phyloP scores from a whole-genome alignment of 2,329 filamentous ascomycete genomes.

The Fusarium sulawesiense region DNA sequence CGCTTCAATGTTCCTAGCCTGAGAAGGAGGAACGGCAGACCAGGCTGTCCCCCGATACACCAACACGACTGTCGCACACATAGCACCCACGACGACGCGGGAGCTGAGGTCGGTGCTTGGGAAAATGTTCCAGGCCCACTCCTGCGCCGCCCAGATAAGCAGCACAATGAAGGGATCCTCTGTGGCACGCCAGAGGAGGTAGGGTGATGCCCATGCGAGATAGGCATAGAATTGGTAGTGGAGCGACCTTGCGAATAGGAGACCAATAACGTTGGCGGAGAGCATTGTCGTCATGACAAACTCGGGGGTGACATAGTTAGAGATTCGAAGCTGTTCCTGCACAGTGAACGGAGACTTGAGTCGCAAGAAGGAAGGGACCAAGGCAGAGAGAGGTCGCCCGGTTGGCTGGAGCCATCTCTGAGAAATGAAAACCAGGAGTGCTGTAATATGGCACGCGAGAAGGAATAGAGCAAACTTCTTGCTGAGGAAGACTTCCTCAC shows the following conservation, averaged over 20 bases:
- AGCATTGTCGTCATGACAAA: conserved; percentile 84
- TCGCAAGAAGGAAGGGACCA: conserved; percentile 60
- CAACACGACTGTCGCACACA: conserved; percentile 74
- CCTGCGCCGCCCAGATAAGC: conserved; percentile 79
- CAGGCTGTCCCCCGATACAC: conserved; percentile 69
- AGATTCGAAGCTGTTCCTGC: conserved; percentile 67
- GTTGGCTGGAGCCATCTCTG: conserved; percentile 80
- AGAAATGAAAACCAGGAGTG: conserved; percentile 74
- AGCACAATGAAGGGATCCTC: conserved; percentile 75
- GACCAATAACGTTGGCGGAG: conserved; percentile 79
- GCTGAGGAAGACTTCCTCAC: conserved; percentile 81
- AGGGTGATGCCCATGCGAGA: conserved; percentile 89
- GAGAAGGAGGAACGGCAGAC: conserved; percentile 47
- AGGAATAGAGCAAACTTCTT: conserved; percentile 75
- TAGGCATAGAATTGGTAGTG: conserved; percentile 98
- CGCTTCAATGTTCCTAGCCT: conserved; percentile 35
- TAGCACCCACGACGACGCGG: conserved; percentile 72
- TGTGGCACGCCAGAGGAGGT: conserved; percentile 83
- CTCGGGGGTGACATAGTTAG: conserved; percentile 70
- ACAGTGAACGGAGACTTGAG: conserved; percentile 59
- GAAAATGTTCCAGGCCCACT: conserved; percentile 94
- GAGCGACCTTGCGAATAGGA: conserved; percentile 86
- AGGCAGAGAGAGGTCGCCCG: conserved; percentile 65
- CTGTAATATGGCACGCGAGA: conserved; percentile 70
- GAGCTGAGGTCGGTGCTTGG: conserved; percentile 76